phyloP scores from a whole-genome alignment of 768 basidiomycete genomes.

The Rhodosporidiobolus odoratus region DNA sequence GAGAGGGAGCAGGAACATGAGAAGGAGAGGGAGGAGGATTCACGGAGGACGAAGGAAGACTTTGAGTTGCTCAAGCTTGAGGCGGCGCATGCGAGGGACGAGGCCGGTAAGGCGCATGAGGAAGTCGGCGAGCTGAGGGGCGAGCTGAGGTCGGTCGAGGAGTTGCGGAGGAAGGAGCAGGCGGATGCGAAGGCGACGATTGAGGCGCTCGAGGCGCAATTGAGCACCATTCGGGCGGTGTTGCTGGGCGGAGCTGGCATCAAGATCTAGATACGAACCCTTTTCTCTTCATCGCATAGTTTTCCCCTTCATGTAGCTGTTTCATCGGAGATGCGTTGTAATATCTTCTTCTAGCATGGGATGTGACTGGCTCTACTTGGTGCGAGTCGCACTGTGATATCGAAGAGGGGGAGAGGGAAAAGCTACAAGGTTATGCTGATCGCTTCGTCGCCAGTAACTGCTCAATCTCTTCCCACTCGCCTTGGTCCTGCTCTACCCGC shows the following conservation, averaged over 20 bases:
- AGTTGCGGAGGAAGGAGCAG: constrained; percentile 25
- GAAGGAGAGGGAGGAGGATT: constrained; percentile 10
- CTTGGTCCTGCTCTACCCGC: too few species aligned
- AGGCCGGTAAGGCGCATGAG: neutral
- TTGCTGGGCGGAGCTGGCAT: constrained; percentile 1
- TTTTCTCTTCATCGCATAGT: too few species aligned
- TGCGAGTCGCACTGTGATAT: too few species aligned
- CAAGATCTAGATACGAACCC: constrained; percentile 8
- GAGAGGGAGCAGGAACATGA: neutral
- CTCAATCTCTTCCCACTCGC: too few species aligned
- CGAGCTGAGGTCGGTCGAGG: constrained; percentile 32
- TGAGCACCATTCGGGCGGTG: constrained; percentile 19
- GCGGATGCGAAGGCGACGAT: constrained; percentile 22
- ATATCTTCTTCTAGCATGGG: too few species aligned
- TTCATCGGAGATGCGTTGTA: too few species aligned
- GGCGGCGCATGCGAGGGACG: neutral
- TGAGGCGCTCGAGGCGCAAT: constrained; percentile 26
- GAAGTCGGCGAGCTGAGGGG: constrained; percentile 21
- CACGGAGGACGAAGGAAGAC: neutral
- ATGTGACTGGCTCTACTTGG: too few species aligned
- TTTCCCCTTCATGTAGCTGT: too few species aligned
- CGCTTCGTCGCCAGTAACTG: too few species aligned
- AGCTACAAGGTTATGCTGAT: too few species aligned
- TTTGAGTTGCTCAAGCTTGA: neutral
- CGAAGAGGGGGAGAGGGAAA: too few species aligned